phyloP scores from a whole-genome alignment of 139 green algal genomes.

The Chlorella vulgaris region DNA sequence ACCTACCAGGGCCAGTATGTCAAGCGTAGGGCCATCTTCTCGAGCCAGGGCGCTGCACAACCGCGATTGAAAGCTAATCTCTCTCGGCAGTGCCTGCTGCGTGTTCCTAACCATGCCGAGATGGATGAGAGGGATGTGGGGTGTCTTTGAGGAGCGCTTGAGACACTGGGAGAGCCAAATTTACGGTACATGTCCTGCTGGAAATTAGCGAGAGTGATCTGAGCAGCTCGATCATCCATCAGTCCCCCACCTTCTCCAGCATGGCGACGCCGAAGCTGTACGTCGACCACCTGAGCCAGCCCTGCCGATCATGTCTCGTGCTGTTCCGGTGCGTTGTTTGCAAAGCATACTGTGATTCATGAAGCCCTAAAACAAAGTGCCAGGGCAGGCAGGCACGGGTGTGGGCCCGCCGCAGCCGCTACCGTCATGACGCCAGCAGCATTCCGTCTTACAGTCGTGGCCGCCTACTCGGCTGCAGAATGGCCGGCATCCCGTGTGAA shows the following conservation, averaged over 20 bases:
- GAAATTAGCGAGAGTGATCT: no score
- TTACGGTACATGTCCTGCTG: no score
- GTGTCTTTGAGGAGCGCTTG: no score
- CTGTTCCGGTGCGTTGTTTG: slow-evolving; percentile 3
- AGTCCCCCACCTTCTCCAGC: no score
- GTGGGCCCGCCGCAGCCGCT: slow-evolving; percentile 5
- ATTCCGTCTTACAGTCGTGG: background rate
- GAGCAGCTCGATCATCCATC: no score
- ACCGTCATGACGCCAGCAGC: background rate
- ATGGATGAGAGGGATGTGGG: no score
- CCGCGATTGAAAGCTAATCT: background rate
- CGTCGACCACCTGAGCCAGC: slow-evolving; percentile 18
- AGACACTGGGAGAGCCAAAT: no score
- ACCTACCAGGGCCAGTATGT: slow-evolving; percentile 4
- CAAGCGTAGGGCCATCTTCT: background rate
- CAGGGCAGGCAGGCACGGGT: no score
- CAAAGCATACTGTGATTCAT: no score
- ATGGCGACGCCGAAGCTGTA: slow-evolving; percentile 9
- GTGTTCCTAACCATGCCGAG: no score
- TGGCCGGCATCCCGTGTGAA: slow-evolving; percentile 14
- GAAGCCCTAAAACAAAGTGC: no score
- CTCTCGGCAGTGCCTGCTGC: background rate
- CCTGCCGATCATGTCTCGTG: background rate
- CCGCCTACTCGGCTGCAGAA: background rate
- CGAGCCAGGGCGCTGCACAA: background rate